Conservation (phyloP, 1,284 basidiomycete genomes). For the Hemileia vastatrix region DNA sequence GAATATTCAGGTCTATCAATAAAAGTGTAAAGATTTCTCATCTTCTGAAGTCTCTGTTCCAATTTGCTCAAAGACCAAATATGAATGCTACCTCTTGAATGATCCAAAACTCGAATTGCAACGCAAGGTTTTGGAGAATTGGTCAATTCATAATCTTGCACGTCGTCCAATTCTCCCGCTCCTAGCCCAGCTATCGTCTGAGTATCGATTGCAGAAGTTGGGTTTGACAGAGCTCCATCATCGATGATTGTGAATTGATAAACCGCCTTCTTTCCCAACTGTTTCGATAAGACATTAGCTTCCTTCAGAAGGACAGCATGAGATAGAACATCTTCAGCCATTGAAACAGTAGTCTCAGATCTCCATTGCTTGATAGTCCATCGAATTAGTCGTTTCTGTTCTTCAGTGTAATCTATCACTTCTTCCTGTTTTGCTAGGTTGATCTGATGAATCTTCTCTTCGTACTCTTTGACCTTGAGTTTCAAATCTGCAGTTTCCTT, state of each 20-base stretch:
- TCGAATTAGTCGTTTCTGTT: slow-evolving; percentile 61
- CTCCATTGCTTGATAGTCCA: slow-evolving; percentile 76
- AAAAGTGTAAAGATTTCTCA: slow-evolving; percentile 86
- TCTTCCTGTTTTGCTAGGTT: slow-evolving; percentile 66
- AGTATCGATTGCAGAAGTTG: slow-evolving; percentile 77
- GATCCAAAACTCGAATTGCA: slow-evolving; percentile 83
- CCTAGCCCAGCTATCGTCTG: slow-evolving; percentile 73
- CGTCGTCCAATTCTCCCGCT: slow-evolving; percentile 84
- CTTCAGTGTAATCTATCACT: slow-evolving; percentile 28
- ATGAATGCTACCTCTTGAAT: slow-evolving; percentile 70
- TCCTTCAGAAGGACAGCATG: slow-evolving; percentile 82
- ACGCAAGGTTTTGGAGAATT: slow-evolving; percentile 69
- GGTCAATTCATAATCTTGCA: slow-evolving; percentile 63
- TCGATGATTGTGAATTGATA: slow-evolving; percentile 87
- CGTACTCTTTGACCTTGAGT: slow-evolving; percentile 55
- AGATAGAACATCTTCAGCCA: slow-evolving; percentile 78
- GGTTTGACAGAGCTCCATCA: slow-evolving; percentile 66
- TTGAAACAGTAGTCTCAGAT: slow-evolving; percentile 67
- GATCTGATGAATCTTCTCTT: slow-evolving; percentile 55
- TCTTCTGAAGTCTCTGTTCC: slow-evolving; percentile 75
- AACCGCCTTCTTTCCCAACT: slow-evolving; percentile 68
- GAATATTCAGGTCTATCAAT: slow-evolving; percentile 84
- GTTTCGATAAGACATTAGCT: slow-evolving; percentile 85
- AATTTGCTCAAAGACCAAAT: slow-evolving; percentile 84
- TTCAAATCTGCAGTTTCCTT: too few species aligned